These are phyloP conservation scores for Helenozyma rhizophorensis DNA, from an alignment of 805 yeast genomes.

Conservation along the genomic window DNA sequence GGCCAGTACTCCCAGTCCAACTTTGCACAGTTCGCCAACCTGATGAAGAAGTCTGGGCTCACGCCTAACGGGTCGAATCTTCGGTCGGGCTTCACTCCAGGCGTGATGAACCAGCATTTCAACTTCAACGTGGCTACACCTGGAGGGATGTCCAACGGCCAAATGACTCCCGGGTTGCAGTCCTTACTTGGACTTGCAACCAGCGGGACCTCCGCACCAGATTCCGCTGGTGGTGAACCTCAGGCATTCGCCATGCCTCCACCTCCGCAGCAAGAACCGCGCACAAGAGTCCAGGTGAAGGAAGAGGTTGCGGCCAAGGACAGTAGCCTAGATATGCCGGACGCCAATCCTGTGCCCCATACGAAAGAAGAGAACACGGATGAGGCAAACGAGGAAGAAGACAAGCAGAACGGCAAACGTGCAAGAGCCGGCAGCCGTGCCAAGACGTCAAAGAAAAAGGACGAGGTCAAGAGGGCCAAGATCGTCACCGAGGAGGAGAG, in stretches of 20 bases:
- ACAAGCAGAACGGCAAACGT: conserved; percentile 8
- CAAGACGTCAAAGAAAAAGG: conserved; percentile 6
- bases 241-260: neutral
- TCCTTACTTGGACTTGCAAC: conserved; percentile 32
- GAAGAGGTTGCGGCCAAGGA: too few relatives aligned
- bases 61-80: conserved; percentile 74
- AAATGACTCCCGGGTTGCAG: conserved; percentile 47
- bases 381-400: neutral
- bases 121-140: conserved; percentile 40
- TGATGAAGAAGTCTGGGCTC: conserved; percentile 50
- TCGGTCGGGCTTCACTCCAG: conserved; percentile 71
- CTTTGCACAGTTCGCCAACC: conserved; percentile 22
- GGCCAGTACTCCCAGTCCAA: conserved; percentile 5
- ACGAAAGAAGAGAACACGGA: neutral
- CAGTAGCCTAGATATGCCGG: too few relatives aligned
- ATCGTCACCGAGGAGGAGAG: conserved; percentile 37
- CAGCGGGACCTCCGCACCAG: neutral
- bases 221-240: neutral
- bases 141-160: conserved; percentile 34
- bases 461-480: conserved; percentile 6
- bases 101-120: conserved; percentile 25
- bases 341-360: too few relatives aligned
- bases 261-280: conserved; percentile 1
- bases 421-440: conserved; percentile 4
- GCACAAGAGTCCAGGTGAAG: conserved; percentile 1